Conservation (phyloP, 2,329 filamentous ascomycete species). For the Furcasterigmium sp. region DNA sequence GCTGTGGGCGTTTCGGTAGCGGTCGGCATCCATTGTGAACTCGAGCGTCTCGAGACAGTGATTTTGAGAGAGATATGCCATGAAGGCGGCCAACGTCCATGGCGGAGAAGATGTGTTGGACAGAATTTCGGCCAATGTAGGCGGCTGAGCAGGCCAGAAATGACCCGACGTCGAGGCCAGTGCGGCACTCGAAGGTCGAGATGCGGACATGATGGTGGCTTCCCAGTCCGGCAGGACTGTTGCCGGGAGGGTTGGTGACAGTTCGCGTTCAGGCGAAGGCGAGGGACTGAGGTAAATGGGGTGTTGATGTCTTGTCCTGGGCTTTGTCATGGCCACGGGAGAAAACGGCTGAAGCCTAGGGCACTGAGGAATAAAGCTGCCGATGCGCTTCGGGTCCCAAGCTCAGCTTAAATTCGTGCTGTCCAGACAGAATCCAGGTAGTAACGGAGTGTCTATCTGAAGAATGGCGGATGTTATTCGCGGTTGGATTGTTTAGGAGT, state of each 20-base stretch:
- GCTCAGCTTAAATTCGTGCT: too few species aligned
- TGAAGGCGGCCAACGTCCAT: slow-evolving; percentile 89
- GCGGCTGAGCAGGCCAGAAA: slow-evolving; percentile 36
- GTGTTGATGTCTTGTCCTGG: slow-evolving; percentile 38
- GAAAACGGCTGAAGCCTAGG: background rate
- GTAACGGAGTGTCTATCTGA: too few species aligned
- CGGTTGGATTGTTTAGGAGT: too few species aligned
- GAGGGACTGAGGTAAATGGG: slow-evolving; percentile 36
- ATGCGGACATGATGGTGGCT: slow-evolving; percentile 37
- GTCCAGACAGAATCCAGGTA: too few species aligned
- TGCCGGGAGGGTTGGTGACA: slow-evolving; percentile 34
- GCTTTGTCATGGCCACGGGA: slow-evolving; percentile 36
- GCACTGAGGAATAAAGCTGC: background rate
- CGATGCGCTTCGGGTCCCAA: too few species aligned
- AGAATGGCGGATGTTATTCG: too few species aligned
- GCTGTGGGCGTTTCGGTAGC: slow-evolving; percentile 62
- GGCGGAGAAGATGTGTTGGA: slow-evolving; percentile 80
- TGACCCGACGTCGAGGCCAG: slow-evolving; percentile 33
- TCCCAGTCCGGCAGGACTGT: slow-evolving; percentile 40
- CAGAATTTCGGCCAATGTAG: slow-evolving; percentile 81
- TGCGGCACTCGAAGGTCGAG: slow-evolving; percentile 44
- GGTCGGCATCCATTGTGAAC: slow-evolving; percentile 89
- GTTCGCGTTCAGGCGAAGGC: slow-evolving; percentile 31
- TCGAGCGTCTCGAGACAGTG: slow-evolving; percentile 95
- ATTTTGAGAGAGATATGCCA: slow-evolving; percentile 93